Conservation (phyloP, 2,329 filamentous ascomycete genomes). For the Diaporthe helianthi region DNA sequence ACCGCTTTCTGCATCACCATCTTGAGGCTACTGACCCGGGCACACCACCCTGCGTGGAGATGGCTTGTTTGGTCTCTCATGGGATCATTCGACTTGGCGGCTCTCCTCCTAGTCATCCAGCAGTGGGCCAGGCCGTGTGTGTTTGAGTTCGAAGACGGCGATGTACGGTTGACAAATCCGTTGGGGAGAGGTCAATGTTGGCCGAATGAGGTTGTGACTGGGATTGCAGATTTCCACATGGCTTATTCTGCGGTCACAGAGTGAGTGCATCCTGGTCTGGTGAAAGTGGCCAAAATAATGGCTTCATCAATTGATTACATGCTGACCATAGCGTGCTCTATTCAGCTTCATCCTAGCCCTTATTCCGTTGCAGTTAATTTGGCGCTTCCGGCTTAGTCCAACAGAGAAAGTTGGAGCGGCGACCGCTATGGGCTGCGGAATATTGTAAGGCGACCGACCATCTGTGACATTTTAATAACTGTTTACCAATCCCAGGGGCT, state of each 20-base stretch:
- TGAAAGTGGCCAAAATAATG: background rate
- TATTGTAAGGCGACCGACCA: background rate
- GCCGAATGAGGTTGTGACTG: slow-evolving; percentile 14
- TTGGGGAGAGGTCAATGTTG: slow-evolving; percentile 8
- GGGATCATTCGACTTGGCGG: background rate
- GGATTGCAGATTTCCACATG: slow-evolving; percentile 5
- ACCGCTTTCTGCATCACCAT: slow-evolving; percentile 8
- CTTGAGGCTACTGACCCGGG: background rate
- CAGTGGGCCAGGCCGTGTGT: slow-evolving; percentile 16
- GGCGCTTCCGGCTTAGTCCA: background rate
- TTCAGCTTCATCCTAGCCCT: background rate
- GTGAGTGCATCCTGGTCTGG: background rate
- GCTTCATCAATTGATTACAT: background rate
- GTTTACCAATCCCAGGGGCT: background rate
- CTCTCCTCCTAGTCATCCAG: slow-evolving; percentile 1
- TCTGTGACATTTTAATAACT: background rate
- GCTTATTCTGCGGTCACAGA: slow-evolving; percentile 5
- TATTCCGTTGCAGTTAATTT: background rate
- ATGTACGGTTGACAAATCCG: slow-evolving; percentile 13
- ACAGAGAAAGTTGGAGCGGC: slow-evolving; percentile 7
- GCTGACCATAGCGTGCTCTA: background rate
- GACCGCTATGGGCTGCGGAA: slow-evolving; percentile 1
- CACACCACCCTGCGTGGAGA: background rate
- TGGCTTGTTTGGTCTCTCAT: slow-evolving; percentile 16
- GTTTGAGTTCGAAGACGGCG: slow-evolving; percentile 2